Evolutionary conservation across 2,329 filamentous ascomycete genomes (phyloP).

Genomic region (Metarhizium humberi): DNA sequence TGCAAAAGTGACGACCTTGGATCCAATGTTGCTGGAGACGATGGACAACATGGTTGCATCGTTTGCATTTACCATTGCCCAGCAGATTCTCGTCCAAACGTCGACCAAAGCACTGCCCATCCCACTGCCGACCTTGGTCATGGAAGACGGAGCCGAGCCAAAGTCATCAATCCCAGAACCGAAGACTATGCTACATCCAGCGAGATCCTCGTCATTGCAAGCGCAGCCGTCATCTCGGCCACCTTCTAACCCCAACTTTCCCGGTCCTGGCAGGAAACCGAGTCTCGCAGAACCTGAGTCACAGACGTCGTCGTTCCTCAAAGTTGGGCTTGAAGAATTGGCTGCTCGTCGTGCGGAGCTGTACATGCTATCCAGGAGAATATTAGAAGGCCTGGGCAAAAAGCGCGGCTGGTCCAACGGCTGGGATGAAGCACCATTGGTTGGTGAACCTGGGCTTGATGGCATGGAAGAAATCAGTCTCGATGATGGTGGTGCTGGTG

Average conservation of each 20-base stretch:
- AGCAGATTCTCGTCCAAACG: slow-evolving; percentile 70
- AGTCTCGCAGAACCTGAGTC: slow-evolving; percentile 30
- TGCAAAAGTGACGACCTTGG: slow-evolving; percentile 12
- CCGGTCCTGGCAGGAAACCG: slow-evolving; percentile 33
- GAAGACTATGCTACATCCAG: slow-evolving; percentile 63
- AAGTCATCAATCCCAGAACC: slow-evolving; percentile 57
- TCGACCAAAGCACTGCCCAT: slow-evolving; percentile 59
- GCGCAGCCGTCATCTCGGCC: slow-evolving; percentile 28
- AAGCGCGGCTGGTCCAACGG: slow-evolving; percentile 67
- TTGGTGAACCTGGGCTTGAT: slow-evolving; percentile 33
- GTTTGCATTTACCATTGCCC: slow-evolving; percentile 67
- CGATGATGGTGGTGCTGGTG: slow-evolving; percentile 26
- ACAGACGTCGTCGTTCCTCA: slow-evolving; percentile 39
- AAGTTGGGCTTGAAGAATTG: slow-evolving; percentile 67
- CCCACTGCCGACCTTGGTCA: slow-evolving; percentile 45
- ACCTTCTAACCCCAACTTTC: slow-evolving; percentile 43
- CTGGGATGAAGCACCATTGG: slow-evolving; percentile 53
- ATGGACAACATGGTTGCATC: slow-evolving; percentile 69
- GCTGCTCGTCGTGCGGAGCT: slow-evolving; percentile 77
- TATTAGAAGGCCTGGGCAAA: slow-evolving; percentile 66
- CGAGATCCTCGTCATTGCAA: slow-evolving; percentile 52
- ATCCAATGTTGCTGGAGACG: slow-evolving; percentile 37
- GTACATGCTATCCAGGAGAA: slow-evolving; percentile 67
- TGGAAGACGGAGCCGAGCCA: slow-evolving; percentile 41
- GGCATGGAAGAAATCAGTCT: slow-evolving; percentile 52